Evolutionary conservation across 805 yeast species (phyloP).

Genomic region (Metschnikowia cerradonensis): DNA sequence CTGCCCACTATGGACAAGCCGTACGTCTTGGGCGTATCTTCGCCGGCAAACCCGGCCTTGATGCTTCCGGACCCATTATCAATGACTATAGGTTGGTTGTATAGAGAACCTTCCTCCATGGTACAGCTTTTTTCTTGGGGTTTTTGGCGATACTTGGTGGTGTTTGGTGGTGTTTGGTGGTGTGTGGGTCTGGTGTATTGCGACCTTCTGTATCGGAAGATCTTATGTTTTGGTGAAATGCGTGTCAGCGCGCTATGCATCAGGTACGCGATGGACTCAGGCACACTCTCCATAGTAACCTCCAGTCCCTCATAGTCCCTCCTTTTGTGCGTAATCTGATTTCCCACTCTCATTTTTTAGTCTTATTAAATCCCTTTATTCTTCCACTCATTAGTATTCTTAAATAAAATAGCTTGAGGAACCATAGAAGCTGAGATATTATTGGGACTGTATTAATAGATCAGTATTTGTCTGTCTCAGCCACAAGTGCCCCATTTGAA

Average conservation of each 20-base stretch:
- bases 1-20: conserved; percentile 70
- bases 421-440: too few species aligned
- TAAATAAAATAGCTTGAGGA: too few species aligned
- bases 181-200: not conserved
- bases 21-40: conserved; percentile 67
- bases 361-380: too few species aligned
- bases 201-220: not conserved
- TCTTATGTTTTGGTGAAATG: not conserved
- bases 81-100: conserved; percentile 44
- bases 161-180: not conserved
- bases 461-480: too few species aligned
- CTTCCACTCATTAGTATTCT: too few species aligned
- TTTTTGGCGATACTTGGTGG: not conserved
- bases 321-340: too few species aligned
- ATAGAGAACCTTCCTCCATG: conserved; percentile 24
- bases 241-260: not conserved
- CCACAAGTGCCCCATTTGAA: too few species aligned
- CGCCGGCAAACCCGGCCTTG: conserved; percentile 92
- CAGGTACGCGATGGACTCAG: too few species aligned
- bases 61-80: conserved; percentile 75
- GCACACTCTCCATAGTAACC: too few species aligned
- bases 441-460: too few species aligned
- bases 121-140: not conserved
- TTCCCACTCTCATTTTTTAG: too few species aligned
- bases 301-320: too few species aligned